Base-by-base conservation (phyloP, 2,329 filamentous ascomycete genomes). In the Pseudogymnoascus sp. region DNA sequence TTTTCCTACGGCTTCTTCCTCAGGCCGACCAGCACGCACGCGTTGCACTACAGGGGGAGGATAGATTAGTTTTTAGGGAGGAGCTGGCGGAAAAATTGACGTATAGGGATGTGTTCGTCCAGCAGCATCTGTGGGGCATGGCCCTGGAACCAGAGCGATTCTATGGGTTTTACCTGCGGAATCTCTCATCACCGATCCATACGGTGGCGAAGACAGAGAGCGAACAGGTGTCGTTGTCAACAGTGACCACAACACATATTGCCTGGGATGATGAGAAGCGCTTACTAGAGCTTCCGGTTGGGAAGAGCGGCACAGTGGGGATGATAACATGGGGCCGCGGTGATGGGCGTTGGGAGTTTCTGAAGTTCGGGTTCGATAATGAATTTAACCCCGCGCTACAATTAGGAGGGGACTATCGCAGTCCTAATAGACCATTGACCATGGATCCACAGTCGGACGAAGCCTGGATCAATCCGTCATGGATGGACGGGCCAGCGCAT, bases 311-410 rank as follows among this genome's bases (percentile, higher is more conserved):
- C n/a, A 66, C 64, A 5, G 60, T 59, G 31, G 64, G 61, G 1
- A 50, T 62, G 6, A 41, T 66, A 12, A 2, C 50, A 33, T 65
- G 62, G 62, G 62, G 50, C 31, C 46, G 28, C 28, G 28, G n/a
- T 14, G 11, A 14, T 6, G 10, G 10, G 6, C 10, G 3, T 6
- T 24, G 16, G 33, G 61, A 16, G 14, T 16, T 64, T 1, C 5
- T 66, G 31, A 66, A 65, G 33, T 24, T 66, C 4, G 64, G 64
- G 6, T 66, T 65, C 31, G 65, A 65, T 37, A 35, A 35, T 6
- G 43, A 11, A 1, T 65, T 66, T 56, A 65, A 65, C 28, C 63
- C 65, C 31, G 61, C 61, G 2, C 63, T 61, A 26, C 56, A 63
- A 16, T 46, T 46, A 22, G 41, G 26, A 2, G 60, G 31, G 3